Conservation (phyloP, 2,329 filamentous ascomycete genomes). For the Helotiales sp. region DNA sequence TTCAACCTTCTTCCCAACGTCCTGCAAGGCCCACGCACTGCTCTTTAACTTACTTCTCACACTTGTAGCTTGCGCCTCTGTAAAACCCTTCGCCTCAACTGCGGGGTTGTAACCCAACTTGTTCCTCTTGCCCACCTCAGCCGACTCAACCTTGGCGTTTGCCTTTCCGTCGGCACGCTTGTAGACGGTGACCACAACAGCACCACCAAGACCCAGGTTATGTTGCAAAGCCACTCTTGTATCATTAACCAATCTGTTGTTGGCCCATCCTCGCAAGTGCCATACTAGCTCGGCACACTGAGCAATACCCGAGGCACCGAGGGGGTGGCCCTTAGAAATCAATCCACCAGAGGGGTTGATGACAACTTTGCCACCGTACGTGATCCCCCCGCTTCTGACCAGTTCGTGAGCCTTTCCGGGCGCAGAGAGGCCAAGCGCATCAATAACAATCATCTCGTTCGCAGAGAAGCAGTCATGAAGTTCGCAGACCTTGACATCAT, state of each 20-base stretch:
- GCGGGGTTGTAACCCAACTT: conserved; percentile 91
- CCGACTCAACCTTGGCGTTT: conserved; percentile 64
- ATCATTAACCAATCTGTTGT: conserved; percentile 74
- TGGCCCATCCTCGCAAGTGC: conserved; percentile 95
- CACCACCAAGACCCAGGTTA: conserved; percentile 90
- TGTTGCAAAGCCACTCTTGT: conserved; percentile 84
- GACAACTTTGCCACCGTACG: conserved; percentile 77
- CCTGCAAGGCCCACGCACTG: conserved; percentile 79
- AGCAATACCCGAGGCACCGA: conserved; percentile 92
- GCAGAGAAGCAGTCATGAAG: conserved; percentile 96
- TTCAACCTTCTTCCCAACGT: conserved; percentile 75
- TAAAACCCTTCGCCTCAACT: conserved; percentile 87
- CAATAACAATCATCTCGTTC: conserved; percentile 90
- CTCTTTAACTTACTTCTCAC: conserved; percentile 70
- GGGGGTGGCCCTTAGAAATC: conserved; percentile 94
- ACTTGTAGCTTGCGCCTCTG: conserved; percentile 71
- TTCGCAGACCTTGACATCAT: conserved; percentile 83
- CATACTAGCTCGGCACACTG: conserved; percentile 95
- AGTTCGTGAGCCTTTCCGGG: conserved; percentile 90
- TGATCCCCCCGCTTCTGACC: conserved; percentile 85
- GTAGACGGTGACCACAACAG: conserved; percentile 89
- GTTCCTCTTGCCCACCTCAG: conserved; percentile 67
- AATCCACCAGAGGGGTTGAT: conserved; percentile 94
- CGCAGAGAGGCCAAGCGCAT: conserved; percentile 79
- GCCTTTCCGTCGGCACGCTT: conserved; percentile 79